A percentile compares a stretch with the other conserved stretches of the same genome.
These are phyloP conservation scores for Elaeagnus macrophylla DNA, from an alignment of 306 rosid genomes.

Conservation along the genomic window DNA sequence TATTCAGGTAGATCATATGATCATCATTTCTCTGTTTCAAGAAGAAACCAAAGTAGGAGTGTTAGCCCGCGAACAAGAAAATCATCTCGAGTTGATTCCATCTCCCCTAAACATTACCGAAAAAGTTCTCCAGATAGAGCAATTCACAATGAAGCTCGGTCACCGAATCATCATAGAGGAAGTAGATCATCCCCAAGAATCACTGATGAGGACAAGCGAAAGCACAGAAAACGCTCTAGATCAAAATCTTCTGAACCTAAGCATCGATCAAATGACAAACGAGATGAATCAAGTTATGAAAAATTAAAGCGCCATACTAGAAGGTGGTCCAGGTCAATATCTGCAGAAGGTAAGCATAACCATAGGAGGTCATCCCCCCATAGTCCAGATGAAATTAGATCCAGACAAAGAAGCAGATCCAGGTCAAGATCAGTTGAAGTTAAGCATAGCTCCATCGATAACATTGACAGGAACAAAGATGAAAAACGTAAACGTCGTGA, in stretches of 20 bases:
- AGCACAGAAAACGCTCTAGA: slow-evolving; percentile 63
- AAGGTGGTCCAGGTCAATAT: slow-evolving; percentile 61
- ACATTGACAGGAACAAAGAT: slow-evolving; percentile 32
- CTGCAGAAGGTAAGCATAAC: slow-evolving; percentile 52
- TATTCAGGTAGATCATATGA: slow-evolving; percentile 56
- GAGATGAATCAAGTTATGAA: slow-evolving; percentile 35
- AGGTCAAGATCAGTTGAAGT: slow-evolving; percentile 72
- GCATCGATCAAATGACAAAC: slow-evolving; percentile 31
- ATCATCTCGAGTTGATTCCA: slow-evolving; percentile 41
- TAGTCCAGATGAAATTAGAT: slow-evolving; percentile 52
- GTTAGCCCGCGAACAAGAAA: slow-evolving; percentile 54
- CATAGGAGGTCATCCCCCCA: slow-evolving; percentile 51
- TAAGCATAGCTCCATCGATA: slow-evolving; percentile 36
- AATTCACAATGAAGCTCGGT: slow-evolving; percentile 50
- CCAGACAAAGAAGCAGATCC: slow-evolving; percentile 52
- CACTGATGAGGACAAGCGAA: slow-evolving; percentile 43
- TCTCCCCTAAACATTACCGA: slow-evolving; percentile 57
- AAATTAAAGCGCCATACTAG: slow-evolving; percentile 54
- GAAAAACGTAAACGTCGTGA: slow-evolving; percentile 39
- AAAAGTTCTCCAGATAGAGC: slow-evolving; percentile 59
- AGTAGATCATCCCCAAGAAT: slow-evolving; percentile 65
- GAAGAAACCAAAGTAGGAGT: slow-evolving; percentile 73
- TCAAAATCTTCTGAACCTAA: slow-evolving; percentile 60
- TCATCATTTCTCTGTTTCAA: slow-evolving; percentile 40
- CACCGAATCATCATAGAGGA: slow-evolving; percentile 46